phyloP scores from a whole-genome alignment of 495 filamentous ascomycete genomes.

The Extremus antarcticus region DNA sequence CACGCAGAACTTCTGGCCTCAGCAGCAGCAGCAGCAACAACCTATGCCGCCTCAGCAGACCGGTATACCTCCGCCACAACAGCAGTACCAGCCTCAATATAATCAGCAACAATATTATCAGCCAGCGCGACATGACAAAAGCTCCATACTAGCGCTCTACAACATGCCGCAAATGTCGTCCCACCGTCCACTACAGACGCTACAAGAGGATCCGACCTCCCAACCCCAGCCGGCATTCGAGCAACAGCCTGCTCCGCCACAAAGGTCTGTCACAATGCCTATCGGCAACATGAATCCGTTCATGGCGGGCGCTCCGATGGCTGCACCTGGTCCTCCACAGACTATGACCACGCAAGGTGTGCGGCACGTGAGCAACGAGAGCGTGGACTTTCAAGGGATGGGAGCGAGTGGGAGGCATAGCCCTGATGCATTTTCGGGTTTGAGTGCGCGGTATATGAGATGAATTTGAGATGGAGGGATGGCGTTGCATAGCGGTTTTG shows the following conservation, averaged over 20 bases:
- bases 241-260: constrained; percentile 12
- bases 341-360: constrained; percentile 1
- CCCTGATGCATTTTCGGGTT: constrained; percentile 91
- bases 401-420: constrained; percentile 70
- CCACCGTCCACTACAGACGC: constrained; percentile 24
- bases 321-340: constrained; percentile 1
- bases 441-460: constrained; percentile 57
- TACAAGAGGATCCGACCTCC: constrained; percentile 20
- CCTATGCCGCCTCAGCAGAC: constrained; percentile 9
- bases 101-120: constrained; percentile 18
- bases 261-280: constrained; percentile 16
- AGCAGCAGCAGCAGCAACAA: constrained; percentile 5
- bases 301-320: constrained; percentile 18
- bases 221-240: constrained; percentile 17
- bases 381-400: constrained; percentile 64
- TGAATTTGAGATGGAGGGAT: constrained; percentile 8
- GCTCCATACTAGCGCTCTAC: constrained; percentile 79
- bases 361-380: constrained; percentile 73
- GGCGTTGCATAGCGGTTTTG: background rate
- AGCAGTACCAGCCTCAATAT: constrained; percentile 24
- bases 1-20: constrained; percentile 5
- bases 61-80: constrained; percentile 6
- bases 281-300: constrained; percentile 28
- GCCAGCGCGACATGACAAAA: constrained; percentile 56
- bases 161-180: constrained; percentile 65